Evolutionary conservation across 352 stramenopile genomes (phyloP).

Genomic region (Paralagenidium karlingii): DNA sequence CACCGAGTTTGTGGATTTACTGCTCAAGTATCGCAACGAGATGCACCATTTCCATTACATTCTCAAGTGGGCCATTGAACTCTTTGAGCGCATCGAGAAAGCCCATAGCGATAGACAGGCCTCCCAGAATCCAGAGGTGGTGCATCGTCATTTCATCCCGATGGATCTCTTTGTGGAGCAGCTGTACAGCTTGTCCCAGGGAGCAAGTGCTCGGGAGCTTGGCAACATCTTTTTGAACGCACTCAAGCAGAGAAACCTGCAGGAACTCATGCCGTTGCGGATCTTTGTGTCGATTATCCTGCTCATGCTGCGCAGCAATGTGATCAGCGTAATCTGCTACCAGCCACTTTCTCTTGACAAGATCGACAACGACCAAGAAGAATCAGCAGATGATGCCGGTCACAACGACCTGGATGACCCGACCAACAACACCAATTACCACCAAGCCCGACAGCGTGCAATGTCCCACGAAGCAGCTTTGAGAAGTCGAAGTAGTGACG

Average conservation of each 20-base stretch:
- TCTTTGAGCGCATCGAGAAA: slow-evolving; percentile 14
- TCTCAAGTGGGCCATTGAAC: slow-evolving; percentile 32
- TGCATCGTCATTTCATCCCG: not conserved
- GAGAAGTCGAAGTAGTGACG: too few relatives aligned
- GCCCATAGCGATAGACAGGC: not conserved
- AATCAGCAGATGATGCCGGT: not conserved
- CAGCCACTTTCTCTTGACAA: too few relatives aligned
- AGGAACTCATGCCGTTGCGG: slow-evolving; percentile 35
- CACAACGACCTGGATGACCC: too few relatives aligned
- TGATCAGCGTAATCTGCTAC: slow-evolving; percentile 45
- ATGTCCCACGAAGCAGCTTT: too few relatives aligned
- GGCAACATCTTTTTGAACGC: slow-evolving; percentile 56
- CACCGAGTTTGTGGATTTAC: slow-evolving; percentile 34
- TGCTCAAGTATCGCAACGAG: slow-evolving; percentile 41
- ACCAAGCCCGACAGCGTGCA: too few relatives aligned
- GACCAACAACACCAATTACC: too few relatives aligned
- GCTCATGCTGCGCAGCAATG: slow-evolving; percentile 36
- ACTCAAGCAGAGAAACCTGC: slow-evolving; percentile 35
- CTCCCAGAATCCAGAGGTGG: not conserved
- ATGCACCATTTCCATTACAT: slow-evolving; percentile 63
- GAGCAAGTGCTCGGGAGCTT: slow-evolving; percentile 32
- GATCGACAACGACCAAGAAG: too few relatives aligned
- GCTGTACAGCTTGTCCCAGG: slow-evolving; percentile 26
- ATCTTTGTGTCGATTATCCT: slow-evolving; percentile 55
- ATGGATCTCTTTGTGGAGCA: slow-evolving; percentile 21